phyloP scores from a whole-genome alignment of 805 yeast species.

The Myxozyma monticola region DNA sequence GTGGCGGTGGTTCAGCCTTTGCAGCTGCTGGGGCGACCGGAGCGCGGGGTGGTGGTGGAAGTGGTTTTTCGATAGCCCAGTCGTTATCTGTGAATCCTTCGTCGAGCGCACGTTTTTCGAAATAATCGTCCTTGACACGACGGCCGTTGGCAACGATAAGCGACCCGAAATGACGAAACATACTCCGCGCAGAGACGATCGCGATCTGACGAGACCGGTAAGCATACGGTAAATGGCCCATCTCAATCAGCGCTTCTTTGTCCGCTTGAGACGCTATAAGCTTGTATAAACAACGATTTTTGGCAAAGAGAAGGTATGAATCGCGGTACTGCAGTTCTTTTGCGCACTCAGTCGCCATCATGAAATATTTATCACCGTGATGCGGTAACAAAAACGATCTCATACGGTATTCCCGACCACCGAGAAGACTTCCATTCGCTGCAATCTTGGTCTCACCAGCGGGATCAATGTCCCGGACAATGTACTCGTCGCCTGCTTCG shows the following conservation, averaged over 20 bases:
- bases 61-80: conserved; percentile 42
- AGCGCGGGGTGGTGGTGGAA: background rate
- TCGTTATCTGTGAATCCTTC: conserved; percentile 50
- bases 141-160: conserved; percentile 48
- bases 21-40: background rate
- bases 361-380: conserved; percentile 43
- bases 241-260: conserved; percentile 41
- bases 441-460: conserved; percentile 50
- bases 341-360: conserved; percentile 46
- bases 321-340: conserved; percentile 49
- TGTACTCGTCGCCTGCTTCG: conserved; percentile 40
- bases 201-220: conserved; percentile 40
- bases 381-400: conserved; percentile 46
- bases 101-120: conserved; percentile 48
- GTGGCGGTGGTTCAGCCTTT: conserved; percentile 3
- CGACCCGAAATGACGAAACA: conserved; percentile 54
- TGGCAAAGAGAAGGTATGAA: conserved; percentile 53
- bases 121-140: conserved; percentile 56
- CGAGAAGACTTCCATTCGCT: conserved; percentile 42
- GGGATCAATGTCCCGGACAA: conserved; percentile 40
- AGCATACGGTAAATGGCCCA: conserved; percentile 37
- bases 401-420: conserved; percentile 45
- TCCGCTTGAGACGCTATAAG: conserved; percentile 43
- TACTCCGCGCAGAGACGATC: conserved; percentile 46
- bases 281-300: conserved; percentile 43